A percentile compares a stretch with the other conserved stretches of the same genome.
phyloP scores from a whole-genome alignment of 305 asterid genomes.

The Solanum hybrid region DNA sequence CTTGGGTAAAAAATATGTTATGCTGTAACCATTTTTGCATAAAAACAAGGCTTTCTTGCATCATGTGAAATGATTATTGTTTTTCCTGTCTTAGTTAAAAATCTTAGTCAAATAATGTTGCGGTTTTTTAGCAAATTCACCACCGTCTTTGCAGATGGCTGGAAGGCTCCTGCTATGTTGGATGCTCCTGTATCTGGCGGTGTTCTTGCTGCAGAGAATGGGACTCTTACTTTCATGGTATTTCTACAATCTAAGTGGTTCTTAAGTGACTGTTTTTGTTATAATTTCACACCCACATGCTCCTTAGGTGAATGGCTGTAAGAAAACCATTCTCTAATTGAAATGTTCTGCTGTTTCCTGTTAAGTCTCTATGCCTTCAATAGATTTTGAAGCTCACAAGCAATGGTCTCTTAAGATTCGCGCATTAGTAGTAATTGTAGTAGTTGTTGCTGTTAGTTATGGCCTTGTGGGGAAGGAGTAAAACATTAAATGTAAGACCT shows the following conservation, averaged over 20 bases:
- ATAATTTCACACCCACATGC: background rate
- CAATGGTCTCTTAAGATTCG: background rate
- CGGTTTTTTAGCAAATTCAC: background rate
- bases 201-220: constrained; percentile 73
- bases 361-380: background rate
- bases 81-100: background rate
- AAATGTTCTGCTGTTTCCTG: background rate
- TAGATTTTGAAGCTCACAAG: background rate
- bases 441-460: background rate
- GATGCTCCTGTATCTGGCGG: constrained; percentile 99
- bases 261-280: background rate
- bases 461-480: background rate
- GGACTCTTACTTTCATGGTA: constrained; percentile 97
- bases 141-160: constrained; percentile 27
- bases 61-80: background rate
- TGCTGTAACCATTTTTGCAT: background rate
- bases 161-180: constrained; percentile 57
- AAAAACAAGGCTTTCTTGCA: background rate
- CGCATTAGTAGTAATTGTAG: background rate
- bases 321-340: background rate
- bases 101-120: background rate
- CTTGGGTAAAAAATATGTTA: background rate
- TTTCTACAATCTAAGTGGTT: background rate
- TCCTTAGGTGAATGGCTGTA: background rate
- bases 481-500: background rate